Evolutionary conservation across 495 filamentous ascomycete species (phyloP).

Genomic region (Tetracladium setigerum): DNA sequence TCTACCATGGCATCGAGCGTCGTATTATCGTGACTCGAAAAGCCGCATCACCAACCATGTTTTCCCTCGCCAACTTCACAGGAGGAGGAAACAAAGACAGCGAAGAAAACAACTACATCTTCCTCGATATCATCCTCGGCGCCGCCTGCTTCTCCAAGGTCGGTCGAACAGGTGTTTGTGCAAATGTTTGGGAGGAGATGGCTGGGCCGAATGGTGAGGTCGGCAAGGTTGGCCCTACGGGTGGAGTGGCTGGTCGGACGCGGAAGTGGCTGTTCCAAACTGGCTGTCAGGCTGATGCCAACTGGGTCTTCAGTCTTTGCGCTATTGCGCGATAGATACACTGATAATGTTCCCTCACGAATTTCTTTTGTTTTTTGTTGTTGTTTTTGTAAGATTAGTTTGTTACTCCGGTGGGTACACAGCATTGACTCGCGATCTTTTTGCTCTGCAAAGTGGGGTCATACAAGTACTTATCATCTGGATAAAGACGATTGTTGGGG

Average conservation of each 20-base stretch:
- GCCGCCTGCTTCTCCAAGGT: conserved; percentile 79
- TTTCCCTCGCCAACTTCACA: background rate
- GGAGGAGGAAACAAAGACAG: background rate
- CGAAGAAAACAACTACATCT: conserved; percentile 29
- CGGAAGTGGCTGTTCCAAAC: conserved; percentile 71
- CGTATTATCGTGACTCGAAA: conserved; percentile 62
- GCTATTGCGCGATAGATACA: background rate
- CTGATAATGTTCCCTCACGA: too few relatives aligned
- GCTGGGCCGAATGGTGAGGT: conserved; percentile 60
- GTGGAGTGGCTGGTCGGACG: conserved; percentile 64
- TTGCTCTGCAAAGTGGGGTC: too few relatives aligned
- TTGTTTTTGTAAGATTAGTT: too few relatives aligned
- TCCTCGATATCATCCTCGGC: conserved; percentile 78
- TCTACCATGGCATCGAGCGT: conserved; percentile 60
- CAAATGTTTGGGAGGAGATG: conserved; percentile 80
- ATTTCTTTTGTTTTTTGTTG: too few relatives aligned
- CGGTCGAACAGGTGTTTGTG: conserved; percentile 74
- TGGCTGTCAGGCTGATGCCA: conserved; percentile 1
- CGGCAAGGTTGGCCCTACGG: conserved; percentile 57
- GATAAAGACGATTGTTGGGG: too few relatives aligned
- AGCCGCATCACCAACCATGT: conserved; percentile 20
- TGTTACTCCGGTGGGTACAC: too few relatives aligned
- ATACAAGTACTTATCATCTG: too few relatives aligned
- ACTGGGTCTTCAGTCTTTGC: conserved; percentile 15
- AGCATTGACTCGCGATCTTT: too few relatives aligned